Base-by-base conservation (phyloP, 2,329 filamentous ascomycete species). In the Diaporthe eres region DNA sequence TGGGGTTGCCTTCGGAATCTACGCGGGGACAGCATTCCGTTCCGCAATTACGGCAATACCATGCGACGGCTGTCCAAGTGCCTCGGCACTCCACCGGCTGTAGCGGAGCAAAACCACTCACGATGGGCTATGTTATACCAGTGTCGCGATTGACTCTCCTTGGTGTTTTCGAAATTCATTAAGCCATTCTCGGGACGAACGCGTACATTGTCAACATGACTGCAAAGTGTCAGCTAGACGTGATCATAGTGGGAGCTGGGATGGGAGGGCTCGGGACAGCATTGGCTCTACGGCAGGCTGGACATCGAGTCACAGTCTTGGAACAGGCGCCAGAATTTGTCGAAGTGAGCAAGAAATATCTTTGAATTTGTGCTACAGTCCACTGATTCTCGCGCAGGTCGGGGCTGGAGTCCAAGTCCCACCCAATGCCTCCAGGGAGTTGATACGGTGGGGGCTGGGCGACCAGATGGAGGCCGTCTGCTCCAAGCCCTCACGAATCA, bases 401-500 rank as follows among this genome's bases (percentile, higher is more conserved):
- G 71, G 71, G 25, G 71, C 71, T 19, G 71, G 71, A 44, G 71
- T 73, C n/a, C 49, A 74, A 76, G 71, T 74, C 8, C 55, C 75
- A 5, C 55, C 61, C 3, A 74, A 71, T 17, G 60, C 74, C 15
- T 63, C 63, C 10, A 19, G 44, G n/a, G 53, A 44, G 17, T 28
- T 44, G 25, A 49, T 74, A 37, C 71, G 75, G 49, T 76, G 71
- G 71, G 71, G 71, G 4, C 57, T 73, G 22, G 58, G 71, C 28
- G 47, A 47, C 4, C 71, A 76, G 44, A 76, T 76, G 75, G 75
- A 76, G 3, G 75, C 65, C 2, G 58, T 76, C 19, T 63, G 61
- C 37, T 76, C 75, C 39, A 71, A 67, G 34, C 75, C 75, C 10
- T 74, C 75, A 12, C 63, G 75, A 8, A 76, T 76, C 53, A 76